A percentile compares a stretch with the other conserved stretches of the same genome.
Evolutionary conservation across 2,329 filamentous ascomycete species (phyloP).

Genomic region (Fusarium tricinctum): DNA sequence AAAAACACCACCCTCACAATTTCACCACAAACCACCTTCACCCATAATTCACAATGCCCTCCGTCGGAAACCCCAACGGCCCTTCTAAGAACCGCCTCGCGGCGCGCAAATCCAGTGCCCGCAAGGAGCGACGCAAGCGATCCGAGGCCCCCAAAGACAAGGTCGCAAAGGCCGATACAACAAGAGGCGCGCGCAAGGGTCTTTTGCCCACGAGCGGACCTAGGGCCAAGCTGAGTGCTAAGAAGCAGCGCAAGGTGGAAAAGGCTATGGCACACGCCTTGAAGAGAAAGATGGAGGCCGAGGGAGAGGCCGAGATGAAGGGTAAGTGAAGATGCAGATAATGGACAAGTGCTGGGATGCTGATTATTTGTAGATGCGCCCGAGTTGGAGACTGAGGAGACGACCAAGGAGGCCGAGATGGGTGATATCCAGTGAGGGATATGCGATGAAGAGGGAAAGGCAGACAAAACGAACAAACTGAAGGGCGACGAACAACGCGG

Average conservation of each 20-base stretch:
- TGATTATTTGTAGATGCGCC: slow-evolving; percentile 44
- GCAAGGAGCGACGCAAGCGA: slow-evolving; percentile 61
- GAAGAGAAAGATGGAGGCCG: slow-evolving; percentile 65
- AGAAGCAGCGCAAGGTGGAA: slow-evolving; percentile 70
- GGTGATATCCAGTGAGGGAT: slow-evolving; percentile 46
- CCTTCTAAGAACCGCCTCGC: slow-evolving; percentile 67
- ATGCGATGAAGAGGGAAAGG: background rate
- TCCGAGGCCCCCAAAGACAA: slow-evolving; percentile 56
- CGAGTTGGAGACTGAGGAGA: slow-evolving; percentile 34
- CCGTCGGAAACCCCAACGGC: slow-evolving; percentile 71
- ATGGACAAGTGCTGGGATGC: background rate
- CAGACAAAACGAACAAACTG: slow-evolving; percentile 2
- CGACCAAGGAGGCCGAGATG: slow-evolving; percentile 49
- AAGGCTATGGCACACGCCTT: slow-evolving; percentile 66
- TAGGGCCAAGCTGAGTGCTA: slow-evolving; percentile 63
- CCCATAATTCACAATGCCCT: slow-evolving; percentile 60
- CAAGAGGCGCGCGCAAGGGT: slow-evolving; percentile 66
- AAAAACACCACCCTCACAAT: slow-evolving; percentile 18
- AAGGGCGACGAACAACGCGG: background rate
- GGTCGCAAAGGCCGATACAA: slow-evolving; percentile 59
- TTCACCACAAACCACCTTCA: slow-evolving; percentile 6
- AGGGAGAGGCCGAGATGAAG: slow-evolving; percentile 65
- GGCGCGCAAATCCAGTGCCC: slow-evolving; percentile 61
- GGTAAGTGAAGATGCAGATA: slow-evolving; percentile 51
- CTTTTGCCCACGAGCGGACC: slow-evolving; percentile 70